Conservation (phyloP, 2,329 filamentous ascomycete genomes). For the Verticillium tricorpus region DNA sequence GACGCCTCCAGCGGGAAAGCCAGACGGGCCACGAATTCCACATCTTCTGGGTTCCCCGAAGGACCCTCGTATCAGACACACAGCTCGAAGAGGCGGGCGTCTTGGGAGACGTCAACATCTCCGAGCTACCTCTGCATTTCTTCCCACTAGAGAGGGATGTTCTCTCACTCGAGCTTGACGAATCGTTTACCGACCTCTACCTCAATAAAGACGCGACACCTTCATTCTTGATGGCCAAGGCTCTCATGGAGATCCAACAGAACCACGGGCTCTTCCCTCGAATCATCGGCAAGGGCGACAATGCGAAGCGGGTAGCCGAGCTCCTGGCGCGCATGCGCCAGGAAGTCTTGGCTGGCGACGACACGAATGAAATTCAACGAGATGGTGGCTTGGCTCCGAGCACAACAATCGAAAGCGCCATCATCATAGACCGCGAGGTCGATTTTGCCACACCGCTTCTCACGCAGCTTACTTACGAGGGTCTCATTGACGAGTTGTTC, state of each 20-base stretch:
- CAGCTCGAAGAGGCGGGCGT: conserved; percentile 91
- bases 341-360: conserved; percentile 77
- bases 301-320: conserved; percentile 84
- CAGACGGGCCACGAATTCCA: conserved; percentile 93
- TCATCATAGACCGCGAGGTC: conserved; percentile 92
- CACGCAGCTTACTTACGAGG: conserved; percentile 95
- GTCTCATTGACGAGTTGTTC: conserved; percentile 89
- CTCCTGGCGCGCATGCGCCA: conserved; percentile 86
- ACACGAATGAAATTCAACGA: conserved; percentile 51
- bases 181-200: conserved; percentile 83
- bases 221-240: conserved; percentile 83
- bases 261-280: conserved; percentile 90
- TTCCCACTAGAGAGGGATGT: conserved; percentile 89
- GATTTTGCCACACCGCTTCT: conserved; percentile 90
- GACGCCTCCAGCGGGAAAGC: conserved; percentile 80
- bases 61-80: conserved; percentile 86
- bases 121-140: conserved; percentile 84
- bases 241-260: conserved; percentile 90
- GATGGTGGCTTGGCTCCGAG: conserved; percentile 76
- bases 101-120: conserved; percentile 84
- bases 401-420: conserved; percentile 80
- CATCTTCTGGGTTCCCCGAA: conserved; percentile 91
- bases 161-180: conserved; percentile 83
- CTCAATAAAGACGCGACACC: conserved; percentile 85
- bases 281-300: conserved; percentile 92